Evolutionary conservation across 2,329 filamentous ascomycete genomes (phyloP), one percentile per base, ranked within the genome.

Genomic region (Microsporum ferrugineum): DNA sequence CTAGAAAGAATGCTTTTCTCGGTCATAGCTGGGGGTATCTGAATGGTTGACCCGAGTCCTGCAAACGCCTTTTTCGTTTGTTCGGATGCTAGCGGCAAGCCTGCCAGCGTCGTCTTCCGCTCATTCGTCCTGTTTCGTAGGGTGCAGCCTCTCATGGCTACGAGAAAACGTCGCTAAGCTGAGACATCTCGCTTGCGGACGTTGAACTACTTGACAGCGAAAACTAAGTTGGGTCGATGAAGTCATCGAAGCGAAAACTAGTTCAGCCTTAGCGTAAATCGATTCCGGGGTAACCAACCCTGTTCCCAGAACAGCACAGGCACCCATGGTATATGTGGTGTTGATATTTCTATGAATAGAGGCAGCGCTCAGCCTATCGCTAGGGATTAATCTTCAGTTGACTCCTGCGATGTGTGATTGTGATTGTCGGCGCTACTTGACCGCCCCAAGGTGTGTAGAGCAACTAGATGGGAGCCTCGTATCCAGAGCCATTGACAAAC

Each of bases 171-270:
- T 34, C 29, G 14, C 31, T 23, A 23, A 23, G 51, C 51, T 55
- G 51, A 55, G 51, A 55, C 51, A 55, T 55, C 51, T 55, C 51
- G 51, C 51, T 55, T 55, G 51, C 33, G 51, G n/a, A 34, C 51
- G 51, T 55, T 55, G n/a, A 43, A 14, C 39, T 23, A 17, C 14
- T n/a, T 0, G 29, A 34, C 51, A 31, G 51, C 36, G 51, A 55
- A 36, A 36, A 55, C 29, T 34, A 23, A 55, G 51, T 55, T 55
- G 51, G 39, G 39, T 5, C 31, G 31, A 55, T 55, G 51, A 55
- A 55, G 51, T 55, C 51, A 55, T 55, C 12, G 27, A 55, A n/a
- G 51, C 23, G 45, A 31, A 51, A 10, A n/a, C 49, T 34, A 33
- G 29, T 36, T 31, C 12, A 31, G 51, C 23, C 27, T 55, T 55